A percentile compares a stretch with the other conserved stretches of the same genome.
Evolutionary conservation across 2,329 filamentous ascomycete genomes (phyloP).

Genomic region (Corynespora cassiicola): DNA sequence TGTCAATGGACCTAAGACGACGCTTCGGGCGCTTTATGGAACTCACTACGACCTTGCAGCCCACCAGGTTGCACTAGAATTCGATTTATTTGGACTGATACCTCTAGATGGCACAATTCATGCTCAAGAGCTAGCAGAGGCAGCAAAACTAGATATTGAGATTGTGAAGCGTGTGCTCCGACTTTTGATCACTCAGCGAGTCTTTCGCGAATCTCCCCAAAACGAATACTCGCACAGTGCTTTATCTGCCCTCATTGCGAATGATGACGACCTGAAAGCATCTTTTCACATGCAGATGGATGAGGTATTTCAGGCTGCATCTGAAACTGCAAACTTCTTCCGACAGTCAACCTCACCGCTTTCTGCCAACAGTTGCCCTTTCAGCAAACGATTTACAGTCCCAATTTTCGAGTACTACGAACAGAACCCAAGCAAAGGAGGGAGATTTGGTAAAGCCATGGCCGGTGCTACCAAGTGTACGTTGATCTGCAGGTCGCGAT

Average conservation of each 20-base stretch:
- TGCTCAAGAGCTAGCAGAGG: slow-evolving; percentile 17
- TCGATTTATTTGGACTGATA: slow-evolving; percentile 22
- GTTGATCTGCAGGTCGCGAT: slow-evolving; percentile 4
- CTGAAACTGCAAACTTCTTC: slow-evolving; percentile 20
- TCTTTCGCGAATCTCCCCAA: slow-evolving; percentile 7
- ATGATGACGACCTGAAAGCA: slow-evolving; percentile 6
- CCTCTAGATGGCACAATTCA: slow-evolving; percentile 12
- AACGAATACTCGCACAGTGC: slow-evolving; percentile 19
- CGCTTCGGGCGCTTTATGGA: slow-evolving; percentile 18
- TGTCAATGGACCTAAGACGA: slow-evolving; percentile 20
- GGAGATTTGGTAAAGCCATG: slow-evolving; percentile 39
- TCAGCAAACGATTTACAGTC: slow-evolving; percentile 20
- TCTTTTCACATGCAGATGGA: slow-evolving; percentile 20
- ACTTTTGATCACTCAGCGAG: slow-evolving; percentile 10
- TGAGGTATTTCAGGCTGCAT: slow-evolving; percentile 34
- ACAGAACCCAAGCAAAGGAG: slow-evolving; percentile 26
- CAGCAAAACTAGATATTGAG: slow-evolving; percentile 20
- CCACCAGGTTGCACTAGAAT: slow-evolving; percentile 25
- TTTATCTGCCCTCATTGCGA: not conserved
- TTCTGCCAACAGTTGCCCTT: slow-evolving; percentile 13
- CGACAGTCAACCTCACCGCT: slow-evolving; percentile 11
- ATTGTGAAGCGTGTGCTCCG: slow-evolving; percentile 18
- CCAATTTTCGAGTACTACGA: slow-evolving; percentile 35
- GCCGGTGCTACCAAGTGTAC: slow-evolving; percentile 26
- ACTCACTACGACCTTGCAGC: slow-evolving; percentile 24